Base-by-base conservation (phyloP, 139 green algal species). In the Volvox reticuliferus region DNA sequence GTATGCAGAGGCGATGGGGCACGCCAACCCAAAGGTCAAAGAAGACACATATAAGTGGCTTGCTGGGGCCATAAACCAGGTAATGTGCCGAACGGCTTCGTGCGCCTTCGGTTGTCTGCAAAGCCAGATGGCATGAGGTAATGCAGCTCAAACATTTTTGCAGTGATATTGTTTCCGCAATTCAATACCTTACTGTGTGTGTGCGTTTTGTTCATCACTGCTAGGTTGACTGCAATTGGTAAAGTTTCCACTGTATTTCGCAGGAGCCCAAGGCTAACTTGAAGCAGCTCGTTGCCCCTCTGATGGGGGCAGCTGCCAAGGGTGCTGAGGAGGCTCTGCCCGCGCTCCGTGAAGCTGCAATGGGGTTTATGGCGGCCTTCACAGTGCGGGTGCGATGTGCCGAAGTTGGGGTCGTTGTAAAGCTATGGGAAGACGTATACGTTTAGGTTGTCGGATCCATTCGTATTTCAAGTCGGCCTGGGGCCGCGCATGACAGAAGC, bases 11-110 rank as follows among this genome's bases (percentile, higher is more conserved):
- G 96, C 94, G 0, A 82, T 98, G 69, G 94, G 92, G 6, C 95
- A 98, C 89, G 96, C 97, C 73, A 99, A 97, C 86, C 97, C 97
- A 22, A 99, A 99, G 91, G 92, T 97, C 19, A 92, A 92, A 82
- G 85, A 96, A 79, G 95, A 97, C 30, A 97, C 96, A 0, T 89
- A 97, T 30, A 93, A 94, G 86, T 95, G 96, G 79, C 92, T 98
- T 30, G 61, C 50, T 6, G 50, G 26, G 6, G 86, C 50, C 20
- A 22, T 90, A 20, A 36, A 22, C 20, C 71, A 83, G 55, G 86
- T 89, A 35, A 61, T 50, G 2, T 79, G 71, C 65, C 44, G 9
- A 55, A 14, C 5, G 44, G 44, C 44, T 9, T 55, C 44, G 44
- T 55, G 44, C 44, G 44, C 9, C 44, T 55, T 5, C 44, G 44